Evolutionary conservation across 192 early-diverging fungal genomes (phyloP), one percentile per base, ranked within the genome.

Genomic region (Backusella macrospora): DNA sequence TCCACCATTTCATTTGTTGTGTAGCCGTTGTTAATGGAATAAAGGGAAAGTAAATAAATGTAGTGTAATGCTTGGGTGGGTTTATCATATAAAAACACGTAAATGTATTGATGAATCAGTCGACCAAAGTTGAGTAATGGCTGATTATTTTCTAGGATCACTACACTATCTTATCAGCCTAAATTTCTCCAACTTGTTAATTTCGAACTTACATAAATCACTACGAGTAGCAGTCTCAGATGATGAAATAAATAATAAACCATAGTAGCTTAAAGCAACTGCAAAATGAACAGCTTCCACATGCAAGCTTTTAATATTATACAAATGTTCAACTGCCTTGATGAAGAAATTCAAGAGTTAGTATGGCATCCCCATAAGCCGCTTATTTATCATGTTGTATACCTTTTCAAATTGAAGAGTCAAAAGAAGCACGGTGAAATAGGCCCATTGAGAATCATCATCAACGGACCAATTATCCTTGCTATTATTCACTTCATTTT

Each of bases 231-330:
- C 77, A 37, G 83, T 78, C 6, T 88, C 82, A 46, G 75, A 80
- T 4, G 87, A 72, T 4, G 95, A 90, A 37, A 95, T 85, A 16
- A 88, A 83, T 14, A 99, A 81, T 62, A 94, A 76, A 12, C 96
- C 93, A 72, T 90, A 89, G 79, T 93, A 90, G 2, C 88, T 91
- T 78, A 96, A 79, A 1, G 91, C 86, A 47, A 97, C 88, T 15
- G 93, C 95, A 83, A 98, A 92, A 76, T 99, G 97, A 10, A 99
- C 89, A 14, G 95, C 95, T 69, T 99, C 97, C 8, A 94, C 77
- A 14, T 84, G 81, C 76, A 84, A 91, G 6, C 74, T 80, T 18
- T 88, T 89, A 23, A 83, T 75, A 65, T 87, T 86, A 46, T 84
- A 84, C 21, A 97, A 83, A 71, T 94, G 91, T 48, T 89, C 81